phyloP scores from a whole-genome alignment of 805 yeast species.

The Ogataea wickerhamii region DNA sequence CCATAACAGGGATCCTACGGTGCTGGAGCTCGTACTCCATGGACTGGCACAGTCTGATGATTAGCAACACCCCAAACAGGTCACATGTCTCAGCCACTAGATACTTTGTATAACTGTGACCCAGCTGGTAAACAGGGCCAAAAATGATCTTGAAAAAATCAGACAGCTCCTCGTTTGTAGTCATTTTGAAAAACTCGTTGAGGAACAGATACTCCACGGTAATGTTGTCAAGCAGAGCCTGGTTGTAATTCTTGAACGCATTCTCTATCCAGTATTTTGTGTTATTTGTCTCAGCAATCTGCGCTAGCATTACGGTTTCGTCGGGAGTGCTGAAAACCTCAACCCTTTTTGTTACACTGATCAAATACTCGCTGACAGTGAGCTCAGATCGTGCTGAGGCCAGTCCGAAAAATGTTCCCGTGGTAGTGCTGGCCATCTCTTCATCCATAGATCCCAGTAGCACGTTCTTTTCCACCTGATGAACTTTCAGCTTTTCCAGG shows the following conservation, averaged over 20 bases:
- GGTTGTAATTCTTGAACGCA: slow-evolving; percentile 66
- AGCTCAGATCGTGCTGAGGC: slow-evolving; percentile 10
- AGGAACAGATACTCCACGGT: slow-evolving; percentile 73
- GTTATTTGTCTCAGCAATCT: slow-evolving; percentile 77
- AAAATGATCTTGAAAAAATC: slow-evolving; percentile 47
- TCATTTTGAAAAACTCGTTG: slow-evolving; percentile 62
- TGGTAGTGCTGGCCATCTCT: slow-evolving; percentile 10
- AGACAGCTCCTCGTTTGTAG: slow-evolving; percentile 43
- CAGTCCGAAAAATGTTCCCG: slow-evolving; percentile 15
- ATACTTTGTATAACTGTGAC: slow-evolving; percentile 44
- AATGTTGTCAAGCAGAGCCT: slow-evolving; percentile 72
- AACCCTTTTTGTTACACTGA: slow-evolving; percentile 54
- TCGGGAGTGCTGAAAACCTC: slow-evolving; percentile 50
- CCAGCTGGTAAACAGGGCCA: slow-evolving; percentile 48
- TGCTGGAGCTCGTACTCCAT: slow-evolving; percentile 65
- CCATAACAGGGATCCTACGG: slow-evolving; percentile 65
- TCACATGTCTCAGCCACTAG: slow-evolving; percentile 51
- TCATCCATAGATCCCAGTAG: slow-evolving; percentile 23
- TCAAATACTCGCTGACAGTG: slow-evolving; percentile 50
- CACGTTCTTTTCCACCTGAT: slow-evolving; percentile 47
- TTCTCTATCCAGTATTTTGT: slow-evolving; percentile 62
- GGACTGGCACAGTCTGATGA: slow-evolving; percentile 67
- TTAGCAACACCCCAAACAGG: slow-evolving; percentile 70
- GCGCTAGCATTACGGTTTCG: slow-evolving; percentile 70
- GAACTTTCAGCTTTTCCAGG: slow-evolving; percentile 57